Conservation (phyloP, 805 yeast species). For the Zygotorulaspora chibaensis region DNA sequence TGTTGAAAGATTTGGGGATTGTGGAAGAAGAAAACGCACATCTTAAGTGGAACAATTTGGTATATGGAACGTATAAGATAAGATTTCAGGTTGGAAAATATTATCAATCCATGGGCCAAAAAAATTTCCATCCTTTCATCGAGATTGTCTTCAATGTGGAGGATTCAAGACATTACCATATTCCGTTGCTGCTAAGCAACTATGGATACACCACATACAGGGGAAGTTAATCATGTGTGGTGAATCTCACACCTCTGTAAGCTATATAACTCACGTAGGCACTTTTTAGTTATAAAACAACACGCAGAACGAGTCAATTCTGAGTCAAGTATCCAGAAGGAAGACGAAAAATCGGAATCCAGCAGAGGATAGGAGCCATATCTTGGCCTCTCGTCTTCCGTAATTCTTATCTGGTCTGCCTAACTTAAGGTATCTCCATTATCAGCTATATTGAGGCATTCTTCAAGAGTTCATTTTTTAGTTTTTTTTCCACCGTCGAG, state of each 20-base stretch:
- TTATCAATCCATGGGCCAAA: conserved; percentile 38
- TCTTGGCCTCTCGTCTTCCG: not conserved
- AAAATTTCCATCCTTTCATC: conserved; percentile 81
- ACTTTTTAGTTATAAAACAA: not conserved
- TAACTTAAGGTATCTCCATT: too few relatives aligned
- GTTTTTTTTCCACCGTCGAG: not conserved
- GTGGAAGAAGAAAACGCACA: conserved; percentile 8
- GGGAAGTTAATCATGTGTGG: conserved; percentile 51
- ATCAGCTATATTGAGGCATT: not conserved
- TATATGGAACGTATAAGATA: conserved; percentile 68
- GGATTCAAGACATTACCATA: conserved; percentile 76
- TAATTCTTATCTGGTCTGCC: too few relatives aligned
- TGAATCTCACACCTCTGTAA: not conserved
- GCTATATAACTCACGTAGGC: not conserved
- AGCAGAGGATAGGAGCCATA: too few relatives aligned
- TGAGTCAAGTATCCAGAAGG: not conserved
- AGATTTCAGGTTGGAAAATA: conserved; percentile 73
- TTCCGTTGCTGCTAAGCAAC: conserved; percentile 79
- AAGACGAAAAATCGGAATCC: too few relatives aligned
- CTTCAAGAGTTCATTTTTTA: not conserved
- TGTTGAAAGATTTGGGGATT: conserved; percentile 34
- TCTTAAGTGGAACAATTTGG: conserved; percentile 42
- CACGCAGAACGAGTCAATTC: too few relatives aligned
- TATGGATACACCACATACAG: conserved; percentile 89
- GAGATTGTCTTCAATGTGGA: conserved; percentile 71